Conservation (phyloP, 306 rosid genomes). For the Corylus americana region DNA sequence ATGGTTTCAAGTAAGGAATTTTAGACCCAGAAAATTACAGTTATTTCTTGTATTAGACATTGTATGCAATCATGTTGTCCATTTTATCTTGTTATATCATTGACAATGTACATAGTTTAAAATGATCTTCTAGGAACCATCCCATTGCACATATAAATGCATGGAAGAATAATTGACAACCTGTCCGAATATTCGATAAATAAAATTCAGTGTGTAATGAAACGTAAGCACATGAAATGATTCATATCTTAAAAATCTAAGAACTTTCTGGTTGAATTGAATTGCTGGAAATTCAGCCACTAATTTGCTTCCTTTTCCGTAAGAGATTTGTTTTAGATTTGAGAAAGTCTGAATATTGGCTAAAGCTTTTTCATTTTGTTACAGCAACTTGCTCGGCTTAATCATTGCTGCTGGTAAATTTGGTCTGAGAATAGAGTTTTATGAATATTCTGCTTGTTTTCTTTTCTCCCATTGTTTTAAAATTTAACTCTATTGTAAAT, state of each 20-base stretch:
- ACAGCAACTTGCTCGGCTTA: background rate
- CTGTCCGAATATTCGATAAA: background rate
- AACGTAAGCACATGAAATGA: background rate
- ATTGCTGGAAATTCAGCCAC: background rate
- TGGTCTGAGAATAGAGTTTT: background rate
- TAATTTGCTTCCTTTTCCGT: background rate
- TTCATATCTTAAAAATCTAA: background rate
- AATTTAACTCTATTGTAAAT: background rate
- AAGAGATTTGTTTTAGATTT: background rate
- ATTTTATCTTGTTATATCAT: too few relatives aligned
- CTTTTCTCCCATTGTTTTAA: too few relatives aligned
- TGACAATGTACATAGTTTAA: background rate
- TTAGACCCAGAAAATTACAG: background rate
- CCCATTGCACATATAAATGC: background rate
- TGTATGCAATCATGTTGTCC: background rate
- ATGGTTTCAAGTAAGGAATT: background rate
- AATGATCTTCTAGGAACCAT: background rate
- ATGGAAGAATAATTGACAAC: background rate
- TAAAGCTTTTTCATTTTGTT: background rate
- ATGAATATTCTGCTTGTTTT: too few relatives aligned
- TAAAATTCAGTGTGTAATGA: background rate
- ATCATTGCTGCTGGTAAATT: background rate
- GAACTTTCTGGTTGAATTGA: background rate
- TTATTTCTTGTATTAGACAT: too few relatives aligned
- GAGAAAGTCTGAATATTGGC: background rate